phyloP scores from a whole-genome alignment of 83 land plant genomes.

The Picea abies region DNA sequence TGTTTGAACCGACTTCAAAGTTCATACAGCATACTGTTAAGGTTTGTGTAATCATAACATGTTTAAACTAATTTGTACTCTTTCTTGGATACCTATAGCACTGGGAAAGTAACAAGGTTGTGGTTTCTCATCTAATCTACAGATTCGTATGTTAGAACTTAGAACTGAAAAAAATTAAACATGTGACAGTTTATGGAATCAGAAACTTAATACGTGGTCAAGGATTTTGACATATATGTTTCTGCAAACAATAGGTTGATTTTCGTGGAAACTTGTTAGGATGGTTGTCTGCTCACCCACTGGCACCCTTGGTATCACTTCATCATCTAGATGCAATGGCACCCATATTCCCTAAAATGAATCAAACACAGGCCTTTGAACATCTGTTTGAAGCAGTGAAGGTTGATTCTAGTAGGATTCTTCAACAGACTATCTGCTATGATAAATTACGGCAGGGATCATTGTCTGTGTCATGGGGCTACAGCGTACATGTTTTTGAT shows the following conservation, averaged over 20 bases:
- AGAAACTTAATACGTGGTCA: neutral
- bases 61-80: too few species aligned
- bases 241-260: slow-evolving; percentile 56
- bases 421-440: slow-evolving; percentile 84
- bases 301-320: slow-evolving; percentile 65
- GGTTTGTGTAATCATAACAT: too few species aligned
- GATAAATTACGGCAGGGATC: slow-evolving; percentile 41
- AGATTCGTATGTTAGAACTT: neutral
- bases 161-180: neutral
- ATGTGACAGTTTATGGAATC: neutral
- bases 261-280: slow-evolving; percentile 67
- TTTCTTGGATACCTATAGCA: too few species aligned
- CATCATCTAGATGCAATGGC: slow-evolving; percentile 73
- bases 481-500: slow-evolving; percentile 64
- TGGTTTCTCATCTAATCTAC: neutral
- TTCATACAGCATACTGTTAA: too few species aligned
- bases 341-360: slow-evolving; percentile 72
- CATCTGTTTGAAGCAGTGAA: slow-evolving; percentile 57
- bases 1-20: too few species aligned
- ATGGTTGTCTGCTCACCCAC: slow-evolving; percentile 71
- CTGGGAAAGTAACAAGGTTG: neutral
- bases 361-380: slow-evolving; percentile 30
- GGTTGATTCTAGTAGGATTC: slow-evolving; percentile 49
- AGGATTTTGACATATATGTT: neutral
- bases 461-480: slow-evolving; percentile 76